Evolutionary conservation across 805 yeast species (phyloP), one percentile per base, ranked within the genome.

Genomic region (Ogataea siamensis): DNA sequence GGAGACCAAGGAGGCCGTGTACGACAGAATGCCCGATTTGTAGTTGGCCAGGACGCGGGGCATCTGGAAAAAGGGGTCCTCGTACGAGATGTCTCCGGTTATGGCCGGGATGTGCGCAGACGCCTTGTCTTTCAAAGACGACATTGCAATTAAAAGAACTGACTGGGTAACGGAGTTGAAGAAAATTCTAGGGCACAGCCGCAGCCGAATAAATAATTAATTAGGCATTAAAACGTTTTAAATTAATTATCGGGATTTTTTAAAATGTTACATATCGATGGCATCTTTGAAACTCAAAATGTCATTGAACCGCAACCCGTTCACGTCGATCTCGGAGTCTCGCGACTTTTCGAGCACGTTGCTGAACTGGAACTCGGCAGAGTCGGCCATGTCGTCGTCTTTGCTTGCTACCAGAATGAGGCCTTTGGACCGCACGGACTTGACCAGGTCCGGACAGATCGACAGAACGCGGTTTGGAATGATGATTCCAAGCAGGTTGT

Each of bases 401-500:
- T 48, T 50, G 24, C 55, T 45, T 5, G 60, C 91, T n/a, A 89
- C 91, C 32, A 91, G 66, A 35, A 91, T 78, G 47, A 91, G 69
- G 0, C 98, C 98, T 39, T 83, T 71, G 2, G 84, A 78, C 42
- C 95, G 70, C 11, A 91, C 82, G 19, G 84, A 73, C 24, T 83
- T 83, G 5, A 83, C 74, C 27, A 89, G 62, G 36, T 82, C 80
- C 0, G 95, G 94, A 29, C 87, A 88, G 19, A 88, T 64, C 25
- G 72, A 66, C 40, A 91, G 65, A 38, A 93, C 56, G 39, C 81
- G 80, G 18, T 78, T 73, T 0, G 95, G 87, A 15, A 87, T 76
- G 16, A 87, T 78, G 8, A 93, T 59, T 12, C 99, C 99, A 47
- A 93, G 69, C 37, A 93, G 67, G 55, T 93, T 93, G 56, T 93